Evolutionary conservation across 495 filamentous ascomycete genomes (phyloP).

Genomic region (Neurospora hispaniola): DNA sequence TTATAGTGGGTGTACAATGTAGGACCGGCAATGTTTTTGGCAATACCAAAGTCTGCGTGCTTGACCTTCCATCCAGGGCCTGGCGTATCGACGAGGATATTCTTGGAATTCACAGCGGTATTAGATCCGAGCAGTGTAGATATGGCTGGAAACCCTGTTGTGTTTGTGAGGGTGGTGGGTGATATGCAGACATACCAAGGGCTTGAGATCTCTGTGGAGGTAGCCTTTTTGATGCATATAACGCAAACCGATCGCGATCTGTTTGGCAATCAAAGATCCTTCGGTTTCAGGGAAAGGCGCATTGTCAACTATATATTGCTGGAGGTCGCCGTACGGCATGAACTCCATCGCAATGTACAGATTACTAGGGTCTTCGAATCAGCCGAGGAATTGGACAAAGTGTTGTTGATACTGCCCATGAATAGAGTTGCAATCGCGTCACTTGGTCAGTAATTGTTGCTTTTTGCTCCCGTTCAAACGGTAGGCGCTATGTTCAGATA

Average conservation of each 20-base stretch:
- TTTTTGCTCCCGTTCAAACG: neutral
- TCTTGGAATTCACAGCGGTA: constrained; percentile 6
- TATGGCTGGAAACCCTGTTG: neutral
- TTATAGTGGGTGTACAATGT: neutral
- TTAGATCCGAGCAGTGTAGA: neutral
- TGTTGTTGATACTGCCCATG: constrained; percentile 8
- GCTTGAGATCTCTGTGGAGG: constrained; percentile 43
- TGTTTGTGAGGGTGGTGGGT: neutral
- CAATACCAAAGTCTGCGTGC: constrained; percentile 43
- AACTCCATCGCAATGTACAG: constrained; percentile 38
- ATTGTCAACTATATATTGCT: neutral
- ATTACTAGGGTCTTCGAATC: constrained; percentile 24
- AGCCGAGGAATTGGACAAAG: constrained; percentile 28
- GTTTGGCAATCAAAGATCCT: too few species aligned
- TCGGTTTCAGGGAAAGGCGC: too few species aligned
- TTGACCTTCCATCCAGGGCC: constrained; percentile 34
- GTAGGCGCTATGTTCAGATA: neutral
- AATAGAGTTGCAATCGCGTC: neutral
- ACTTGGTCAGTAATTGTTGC: neutral
- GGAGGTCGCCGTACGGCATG: constrained; percentile 21
- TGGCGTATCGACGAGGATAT: constrained; percentile 7
- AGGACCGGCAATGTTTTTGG: constrained; percentile 9
- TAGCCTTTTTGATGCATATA: constrained; percentile 40
- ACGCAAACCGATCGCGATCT: constrained; percentile 31
- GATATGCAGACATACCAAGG: constrained; percentile 2